Evolutionary conservation across 208 protist species (phyloP).

Genomic region (Acanthamoeba divionensis): DNA sequence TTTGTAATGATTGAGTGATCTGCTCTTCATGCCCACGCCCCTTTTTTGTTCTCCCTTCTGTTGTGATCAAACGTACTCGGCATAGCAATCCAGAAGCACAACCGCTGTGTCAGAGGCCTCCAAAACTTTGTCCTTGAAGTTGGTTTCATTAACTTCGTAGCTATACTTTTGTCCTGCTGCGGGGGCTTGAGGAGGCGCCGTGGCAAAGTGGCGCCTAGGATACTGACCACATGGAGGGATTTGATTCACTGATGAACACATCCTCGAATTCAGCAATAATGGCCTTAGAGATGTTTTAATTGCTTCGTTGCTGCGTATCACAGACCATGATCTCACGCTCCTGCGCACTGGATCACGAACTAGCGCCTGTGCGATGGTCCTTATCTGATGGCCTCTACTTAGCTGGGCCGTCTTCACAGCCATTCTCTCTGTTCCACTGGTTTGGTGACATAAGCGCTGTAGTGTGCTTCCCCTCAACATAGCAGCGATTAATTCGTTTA

Average conservation of each 20-base stretch:
- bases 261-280: neutral
- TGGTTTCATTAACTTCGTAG: constrained; percentile 7
- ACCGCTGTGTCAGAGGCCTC: constrained; percentile 29
- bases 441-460: neutral
- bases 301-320: neutral
- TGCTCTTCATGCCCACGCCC: no score
- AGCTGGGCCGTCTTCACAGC: no score
- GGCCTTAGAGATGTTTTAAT: neutral
- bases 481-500: neutral
- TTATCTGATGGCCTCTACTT: no score
- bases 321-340: no score
- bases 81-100: constrained; percentile 39
- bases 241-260: neutral
- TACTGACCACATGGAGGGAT: neutral
- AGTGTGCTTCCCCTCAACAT: neutral
- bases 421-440: neutral
- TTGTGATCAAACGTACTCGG: neutral
- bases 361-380: neutral
- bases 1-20: neutral
- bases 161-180: neutral
- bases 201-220: neutral
- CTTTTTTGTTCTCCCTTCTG: no score
- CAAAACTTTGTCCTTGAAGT: constrained; percentile 22
- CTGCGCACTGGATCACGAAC: neutral
- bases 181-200: neutral